Conservation (phyloP, 2,329 filamentous ascomycete species). For the Fusarium oligoseptatum region DNA sequence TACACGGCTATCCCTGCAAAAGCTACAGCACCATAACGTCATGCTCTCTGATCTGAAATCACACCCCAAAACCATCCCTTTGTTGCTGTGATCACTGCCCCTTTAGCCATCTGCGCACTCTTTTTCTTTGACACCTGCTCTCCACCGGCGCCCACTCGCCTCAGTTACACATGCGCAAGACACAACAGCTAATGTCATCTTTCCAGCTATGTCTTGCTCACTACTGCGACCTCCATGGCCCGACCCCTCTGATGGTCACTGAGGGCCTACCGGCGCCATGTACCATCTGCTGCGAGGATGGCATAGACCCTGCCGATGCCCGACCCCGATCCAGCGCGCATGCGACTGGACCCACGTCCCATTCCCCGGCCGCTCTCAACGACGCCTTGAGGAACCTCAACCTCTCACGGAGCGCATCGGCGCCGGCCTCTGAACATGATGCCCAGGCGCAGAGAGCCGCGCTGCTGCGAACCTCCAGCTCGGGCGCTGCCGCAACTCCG, state of each 20-base stretch:
- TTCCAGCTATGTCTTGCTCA: slow-evolving; percentile 77
- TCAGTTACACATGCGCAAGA: slow-evolving; percentile 46
- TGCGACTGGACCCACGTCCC: slow-evolving; percentile 50
- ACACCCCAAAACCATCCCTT: slow-evolving; percentile 25
- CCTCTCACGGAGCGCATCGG: slow-evolving; percentile 59
- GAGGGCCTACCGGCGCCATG: slow-evolving; percentile 74
- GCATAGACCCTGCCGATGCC: slow-evolving; percentile 44
- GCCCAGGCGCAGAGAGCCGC: slow-evolving; percentile 58
- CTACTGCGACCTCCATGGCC: slow-evolving; percentile 78
- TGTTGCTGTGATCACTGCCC: slow-evolving; percentile 29
- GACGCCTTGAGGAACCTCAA: slow-evolving; percentile 64
- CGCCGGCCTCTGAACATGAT: slow-evolving; percentile 60
- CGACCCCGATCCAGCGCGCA: slow-evolving; percentile 59
- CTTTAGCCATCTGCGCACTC: slow-evolving; percentile 17
- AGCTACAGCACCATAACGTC: slow-evolving; percentile 35
- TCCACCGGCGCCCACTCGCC: slow-evolving; percentile 15
- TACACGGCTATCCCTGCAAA: slow-evolving; percentile 38
- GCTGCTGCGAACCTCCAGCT: slow-evolving; percentile 56
- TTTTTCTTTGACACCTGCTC: slow-evolving; percentile 3
- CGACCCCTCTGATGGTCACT: slow-evolving; percentile 78
- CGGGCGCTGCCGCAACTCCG: slow-evolving; percentile 50
- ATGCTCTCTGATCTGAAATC: slow-evolving; percentile 40
- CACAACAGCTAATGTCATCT: slow-evolving; percentile 50
- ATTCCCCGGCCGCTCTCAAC: slow-evolving; percentile 55
- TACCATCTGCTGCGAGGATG: slow-evolving; percentile 67